Conservation (phyloP, 2,329 filamentous ascomycete species). For the Colletotrichum falcatum region DNA sequence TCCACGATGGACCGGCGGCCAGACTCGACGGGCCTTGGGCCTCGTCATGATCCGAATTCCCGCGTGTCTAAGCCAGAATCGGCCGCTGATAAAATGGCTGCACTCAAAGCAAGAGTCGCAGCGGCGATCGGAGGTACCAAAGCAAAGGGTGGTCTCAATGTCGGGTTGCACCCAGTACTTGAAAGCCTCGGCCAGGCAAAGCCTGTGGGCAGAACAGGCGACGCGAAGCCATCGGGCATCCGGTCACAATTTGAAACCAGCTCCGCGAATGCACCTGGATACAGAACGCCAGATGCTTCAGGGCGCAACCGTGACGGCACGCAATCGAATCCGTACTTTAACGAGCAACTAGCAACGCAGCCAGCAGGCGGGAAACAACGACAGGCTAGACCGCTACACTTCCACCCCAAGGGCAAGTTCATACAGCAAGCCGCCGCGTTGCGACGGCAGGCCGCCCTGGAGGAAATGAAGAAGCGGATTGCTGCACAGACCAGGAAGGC, state of each 20-base stretch:
- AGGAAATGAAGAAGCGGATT: conserved; percentile 94
- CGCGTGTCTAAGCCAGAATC: conserved; percentile 68
- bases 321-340: conserved; percentile 81
- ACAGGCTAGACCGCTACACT: conserved; percentile 81
- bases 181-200: conserved; percentile 65
- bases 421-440: conserved; percentile 93
- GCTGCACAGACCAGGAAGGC: conserved; percentile 88
- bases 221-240: conserved; percentile 41
- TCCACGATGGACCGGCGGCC: conserved; percentile 64
- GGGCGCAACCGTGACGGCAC: conserved; percentile 45
- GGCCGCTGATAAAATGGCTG: conserved; percentile 76
- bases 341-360: conserved; percentile 74
- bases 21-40: conserved; percentile 64
- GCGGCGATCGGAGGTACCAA: conserved; percentile 75
- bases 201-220: conserved; percentile 54
- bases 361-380: conserved; percentile 69
- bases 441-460: conserved; percentile 86
- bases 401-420: conserved; percentile 97
- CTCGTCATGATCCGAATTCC: conserved; percentile 65
- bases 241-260: conserved; percentile 37
- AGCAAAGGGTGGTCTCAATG: conserved; percentile 76
- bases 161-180: conserved; percentile 82
- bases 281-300: conserved; percentile 52
- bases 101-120: conserved; percentile 83
- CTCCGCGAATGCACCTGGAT: conserved; percentile 37